Conservation (phyloP, 441 rosid genomes). For the Euphorbia corollata region DNA sequence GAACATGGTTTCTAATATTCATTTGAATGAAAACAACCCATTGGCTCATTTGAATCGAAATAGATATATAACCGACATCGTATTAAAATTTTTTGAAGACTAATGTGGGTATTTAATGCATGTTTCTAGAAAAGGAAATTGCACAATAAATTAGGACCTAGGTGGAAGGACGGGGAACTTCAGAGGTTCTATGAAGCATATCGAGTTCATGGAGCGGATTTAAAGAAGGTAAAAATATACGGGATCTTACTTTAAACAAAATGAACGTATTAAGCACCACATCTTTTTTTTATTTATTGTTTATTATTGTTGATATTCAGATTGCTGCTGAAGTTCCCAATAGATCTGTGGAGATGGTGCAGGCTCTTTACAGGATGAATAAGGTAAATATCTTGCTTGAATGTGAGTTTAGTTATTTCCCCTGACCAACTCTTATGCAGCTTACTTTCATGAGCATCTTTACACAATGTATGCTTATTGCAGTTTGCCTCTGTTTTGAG, state of each 20-base stretch:
- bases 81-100: background rate
- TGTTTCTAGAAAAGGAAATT: conserved; percentile 51
- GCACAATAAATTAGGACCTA: conserved; percentile 70
- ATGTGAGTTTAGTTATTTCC: background rate
- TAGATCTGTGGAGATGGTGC: conserved; percentile 81
- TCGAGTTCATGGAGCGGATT: conserved; percentile 63
- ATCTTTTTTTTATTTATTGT: conserved; percentile 2
- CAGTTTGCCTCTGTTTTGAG: conserved; percentile 1
- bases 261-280: too few species aligned
- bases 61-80: background rate
- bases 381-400: conserved; percentile 39
- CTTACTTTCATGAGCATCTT: background rate
- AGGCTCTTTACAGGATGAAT: conserved; percentile 72
- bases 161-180: conserved; percentile 79
- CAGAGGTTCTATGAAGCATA: conserved; percentile 74
- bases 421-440: background rate
- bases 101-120: conserved; percentile 9
- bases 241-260: too few species aligned
- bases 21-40: background rate
- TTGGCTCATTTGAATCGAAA: background rate
- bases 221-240: conserved; percentile 56
- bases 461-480: background rate
- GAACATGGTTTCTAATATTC: conserved; percentile 4
- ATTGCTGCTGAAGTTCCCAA: conserved; percentile 60
- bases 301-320: conserved; percentile 32